phyloP scores from a whole-genome alignment of 345 rosid genomes.

The Stellera chamaejasme region DNA sequence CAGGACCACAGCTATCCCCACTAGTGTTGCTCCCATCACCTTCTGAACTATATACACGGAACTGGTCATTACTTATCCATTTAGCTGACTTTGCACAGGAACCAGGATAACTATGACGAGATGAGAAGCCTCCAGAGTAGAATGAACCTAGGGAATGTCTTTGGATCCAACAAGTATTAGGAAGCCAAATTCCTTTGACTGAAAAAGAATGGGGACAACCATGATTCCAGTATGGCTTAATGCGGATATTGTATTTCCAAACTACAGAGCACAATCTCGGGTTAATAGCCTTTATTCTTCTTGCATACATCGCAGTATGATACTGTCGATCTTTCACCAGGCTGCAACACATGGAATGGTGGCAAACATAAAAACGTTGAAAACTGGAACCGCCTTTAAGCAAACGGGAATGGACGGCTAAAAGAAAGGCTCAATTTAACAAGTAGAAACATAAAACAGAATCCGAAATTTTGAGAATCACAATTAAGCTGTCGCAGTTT shows the following conservation, averaged over 20 bases:
- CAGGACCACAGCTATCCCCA: constrained; percentile 49
- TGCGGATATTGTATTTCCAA: constrained; percentile 35
- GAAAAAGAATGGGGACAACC: constrained; percentile 25
- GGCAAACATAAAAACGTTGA: too few relatives aligned
- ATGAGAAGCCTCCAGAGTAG: constrained; percentile 15
- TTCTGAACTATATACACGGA: constrained; percentile 63
- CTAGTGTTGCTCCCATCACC: constrained; percentile 82
- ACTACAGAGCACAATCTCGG: constrained; percentile 54
- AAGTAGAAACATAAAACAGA: too few relatives aligned
- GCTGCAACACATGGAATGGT: too few relatives aligned
- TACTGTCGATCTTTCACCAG: too few relatives aligned
- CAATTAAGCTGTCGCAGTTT: too few relatives aligned
- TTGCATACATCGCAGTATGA: constrained; percentile 50
- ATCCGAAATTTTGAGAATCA: too few relatives aligned
- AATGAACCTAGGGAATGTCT: constrained; percentile 24
- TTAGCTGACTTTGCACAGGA: constrained; percentile 16
- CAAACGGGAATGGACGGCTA: too few relatives aligned
- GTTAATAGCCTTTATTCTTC: constrained; percentile 45
- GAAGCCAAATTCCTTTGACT: constrained; percentile 15
- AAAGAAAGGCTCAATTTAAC: too few relatives aligned
- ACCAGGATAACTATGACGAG: constrained; percentile 16
- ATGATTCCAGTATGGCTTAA: constrained; percentile 29
- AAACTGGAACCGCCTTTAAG: too few relatives aligned
- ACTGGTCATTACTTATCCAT: constrained; percentile 26
- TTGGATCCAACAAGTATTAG: constrained; percentile 26